Percentiles rank a stretch among this genome's conserved stretches.
Conservation (phyloP, 1,284 basidiomycete species). For the Termitomyces sp. region DNA sequence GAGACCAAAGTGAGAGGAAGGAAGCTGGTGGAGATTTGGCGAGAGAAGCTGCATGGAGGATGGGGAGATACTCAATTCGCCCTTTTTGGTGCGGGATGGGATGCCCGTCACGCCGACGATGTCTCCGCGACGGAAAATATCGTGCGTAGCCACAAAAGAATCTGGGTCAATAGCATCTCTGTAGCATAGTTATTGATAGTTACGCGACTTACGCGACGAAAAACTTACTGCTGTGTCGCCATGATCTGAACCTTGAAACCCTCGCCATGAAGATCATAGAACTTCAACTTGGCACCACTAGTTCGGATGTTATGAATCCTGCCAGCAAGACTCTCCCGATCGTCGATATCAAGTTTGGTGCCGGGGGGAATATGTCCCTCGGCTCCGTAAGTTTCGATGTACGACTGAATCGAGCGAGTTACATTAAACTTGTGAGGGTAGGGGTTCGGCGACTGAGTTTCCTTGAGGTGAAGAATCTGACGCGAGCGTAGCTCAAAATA, state of each 20-base stretch:
- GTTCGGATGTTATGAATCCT: slow-evolving; percentile 89
- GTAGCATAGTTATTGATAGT: slow-evolving; percentile 1
- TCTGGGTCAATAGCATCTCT: slow-evolving; percentile 72
- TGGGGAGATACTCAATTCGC: slow-evolving; percentile 91
- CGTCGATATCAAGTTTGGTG: slow-evolving; percentile 44
- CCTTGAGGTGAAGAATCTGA: slow-evolving; percentile 82
- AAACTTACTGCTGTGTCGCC: slow-evolving; percentile 80
- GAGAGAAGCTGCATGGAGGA: slow-evolving; percentile 84
- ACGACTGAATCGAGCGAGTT: slow-evolving; percentile 71
- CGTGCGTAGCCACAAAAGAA: slow-evolving; percentile 73
- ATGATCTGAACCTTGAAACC: slow-evolving; percentile 95
- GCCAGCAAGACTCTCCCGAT: slow-evolving; percentile 71
- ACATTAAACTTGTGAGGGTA: slow-evolving; percentile 99
- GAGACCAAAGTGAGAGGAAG: slow-evolving; percentile 84
- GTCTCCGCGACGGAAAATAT: slow-evolving; percentile 91
- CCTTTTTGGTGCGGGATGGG: slow-evolving; percentile 92
- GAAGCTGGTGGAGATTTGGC: slow-evolving; percentile 95
- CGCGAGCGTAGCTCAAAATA: slow-evolving; percentile 93
- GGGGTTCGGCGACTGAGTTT: slow-evolving; percentile 84
- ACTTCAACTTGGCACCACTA: slow-evolving; percentile 81
- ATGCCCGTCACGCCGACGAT: slow-evolving; percentile 90
- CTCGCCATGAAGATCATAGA: slow-evolving; percentile 95
- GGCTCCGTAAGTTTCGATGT: slow-evolving; percentile 71
- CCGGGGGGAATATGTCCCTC: slow-evolving; percentile 69
- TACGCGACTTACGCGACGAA: not conserved